These are phyloP conservation scores for Desmodesmus armatus DNA, from an alignment of 139 green algal genomes.

Conservation along the genomic window DNA sequence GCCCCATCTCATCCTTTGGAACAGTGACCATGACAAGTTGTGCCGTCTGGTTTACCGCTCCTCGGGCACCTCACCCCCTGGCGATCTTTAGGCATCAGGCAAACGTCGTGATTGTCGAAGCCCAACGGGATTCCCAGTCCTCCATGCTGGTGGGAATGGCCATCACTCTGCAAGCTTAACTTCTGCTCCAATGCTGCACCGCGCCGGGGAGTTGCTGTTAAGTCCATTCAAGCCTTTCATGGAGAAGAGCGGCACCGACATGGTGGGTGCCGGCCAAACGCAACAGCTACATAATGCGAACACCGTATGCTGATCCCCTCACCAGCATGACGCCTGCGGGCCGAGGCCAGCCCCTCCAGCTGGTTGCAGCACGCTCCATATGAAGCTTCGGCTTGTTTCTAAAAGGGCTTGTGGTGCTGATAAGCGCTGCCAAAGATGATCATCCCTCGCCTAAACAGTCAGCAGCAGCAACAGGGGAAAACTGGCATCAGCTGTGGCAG, in stretches of 20 bases:
- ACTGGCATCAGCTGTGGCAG: too few species aligned
- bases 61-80: not conserved
- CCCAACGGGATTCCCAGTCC: not conserved
- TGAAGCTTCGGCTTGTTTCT: not conserved
- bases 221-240: not conserved
- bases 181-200: not conserved
- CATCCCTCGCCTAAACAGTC: too few species aligned
- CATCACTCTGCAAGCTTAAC: too few species aligned
- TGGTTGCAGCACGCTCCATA: not conserved
- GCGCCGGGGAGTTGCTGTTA: not conserved
- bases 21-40: too few species aligned
- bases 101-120: not conserved
- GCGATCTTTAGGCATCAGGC: not conserved
- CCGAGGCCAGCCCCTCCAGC: not conserved
- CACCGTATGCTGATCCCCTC: not conserved
- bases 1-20: too few species aligned
- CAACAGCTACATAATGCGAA: not conserved
- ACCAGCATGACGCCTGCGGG: not conserved
- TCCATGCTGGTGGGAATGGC: not conserved
- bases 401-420: not conserved
- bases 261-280: not conserved
- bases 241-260: not conserved
- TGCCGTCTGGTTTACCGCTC: too few species aligned
- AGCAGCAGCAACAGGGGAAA: not conserved
- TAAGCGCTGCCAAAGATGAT: not conserved